These are phyloP conservation scores for Blastobotrys apis DNA, from an alignment of 1,139 yeast species.

Conservation along the genomic window DNA sequence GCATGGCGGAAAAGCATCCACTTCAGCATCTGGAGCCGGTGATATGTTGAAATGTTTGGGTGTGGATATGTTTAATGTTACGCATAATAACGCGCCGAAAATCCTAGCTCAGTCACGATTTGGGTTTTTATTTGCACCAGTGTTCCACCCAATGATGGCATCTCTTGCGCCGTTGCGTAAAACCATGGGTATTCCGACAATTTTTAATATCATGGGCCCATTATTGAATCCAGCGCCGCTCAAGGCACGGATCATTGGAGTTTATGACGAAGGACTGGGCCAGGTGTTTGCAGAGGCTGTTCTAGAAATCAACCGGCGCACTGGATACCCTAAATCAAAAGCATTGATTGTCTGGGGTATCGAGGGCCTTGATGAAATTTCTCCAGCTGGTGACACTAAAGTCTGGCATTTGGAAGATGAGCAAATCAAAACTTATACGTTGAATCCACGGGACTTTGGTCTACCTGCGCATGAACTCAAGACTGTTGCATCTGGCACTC, in stretches of 20 bases:
- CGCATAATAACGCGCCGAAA: conserved; percentile 56
- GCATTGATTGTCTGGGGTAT: conserved; percentile 92
- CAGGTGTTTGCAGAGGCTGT: conserved; percentile 82
- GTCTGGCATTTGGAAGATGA: conserved; percentile 58
- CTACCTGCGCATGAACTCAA: conserved; percentile 66
- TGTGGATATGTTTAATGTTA: conserved; percentile 67
- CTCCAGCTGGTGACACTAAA: conserved; percentile 77
- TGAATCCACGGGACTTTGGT: conserved; percentile 63
- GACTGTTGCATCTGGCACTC: conserved; percentile 78
- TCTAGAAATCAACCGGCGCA: conserved; percentile 47
- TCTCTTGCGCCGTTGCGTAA: conserved; percentile 73
- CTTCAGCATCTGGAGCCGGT: conserved; percentile 90
- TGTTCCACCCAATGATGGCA: conserved; percentile 92
- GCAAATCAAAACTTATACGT: conserved; percentile 35
- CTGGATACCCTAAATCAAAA: conserved; percentile 43
- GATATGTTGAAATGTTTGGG: conserved; percentile 77
- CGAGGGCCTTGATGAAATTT: conserved; percentile 85
- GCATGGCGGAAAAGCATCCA: conserved; percentile 96
- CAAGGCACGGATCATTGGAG: conserved; percentile 81
- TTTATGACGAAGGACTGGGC: conserved; percentile 74
- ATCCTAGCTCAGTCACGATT: conserved; percentile 56
- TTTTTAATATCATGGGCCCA: conserved; percentile 91
- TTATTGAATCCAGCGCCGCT: conserved; percentile 86
- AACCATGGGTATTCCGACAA: conserved; percentile 80
- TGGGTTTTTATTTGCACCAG: conserved; percentile 85